phyloP scores from a whole-genome alignment of 805 yeast genomes.

The Lachancea thermotolerans region DNA sequence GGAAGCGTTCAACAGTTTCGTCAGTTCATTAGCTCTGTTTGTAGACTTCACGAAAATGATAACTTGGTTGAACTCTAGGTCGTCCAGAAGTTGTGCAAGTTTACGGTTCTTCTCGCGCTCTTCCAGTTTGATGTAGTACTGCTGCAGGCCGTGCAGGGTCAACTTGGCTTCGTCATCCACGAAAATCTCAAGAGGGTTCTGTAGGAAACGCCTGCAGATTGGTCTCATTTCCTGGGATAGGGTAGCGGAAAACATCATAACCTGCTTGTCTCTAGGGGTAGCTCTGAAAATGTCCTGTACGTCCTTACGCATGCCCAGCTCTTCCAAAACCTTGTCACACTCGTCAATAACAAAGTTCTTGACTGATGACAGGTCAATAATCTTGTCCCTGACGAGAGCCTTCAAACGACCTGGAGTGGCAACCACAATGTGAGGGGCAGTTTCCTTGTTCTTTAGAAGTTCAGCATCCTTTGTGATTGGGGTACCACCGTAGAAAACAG shows the following conservation, averaged over 20 bases:
- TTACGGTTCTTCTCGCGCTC: slow-evolving; percentile 92
- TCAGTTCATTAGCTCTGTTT: slow-evolving; percentile 85
- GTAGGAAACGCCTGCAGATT: slow-evolving; percentile 95
- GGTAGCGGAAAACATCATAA: slow-evolving; percentile 98
- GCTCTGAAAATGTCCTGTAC: slow-evolving; percentile 96
- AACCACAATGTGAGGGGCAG: slow-evolving; percentile 93
- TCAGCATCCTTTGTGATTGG: slow-evolving; percentile 81
- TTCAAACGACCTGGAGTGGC: slow-evolving; percentile 98
- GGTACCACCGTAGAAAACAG: slow-evolving; percentile 95
- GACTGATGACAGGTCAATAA: slow-evolving; percentile 76
- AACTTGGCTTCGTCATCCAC: slow-evolving; percentile 97
- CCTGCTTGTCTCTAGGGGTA: slow-evolving; percentile 97
- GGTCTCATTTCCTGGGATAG: slow-evolving; percentile 91
- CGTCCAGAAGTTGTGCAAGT: slow-evolving; percentile 85
- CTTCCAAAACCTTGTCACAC: slow-evolving; percentile 96
- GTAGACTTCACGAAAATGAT: slow-evolving; percentile 92
- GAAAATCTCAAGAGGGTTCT: slow-evolving; percentile 92
- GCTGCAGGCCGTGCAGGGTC: slow-evolving; percentile 97
- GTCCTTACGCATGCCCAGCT: slow-evolving; percentile 92
- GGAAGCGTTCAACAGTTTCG: slow-evolving; percentile 80
- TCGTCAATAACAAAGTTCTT: slow-evolving; percentile 95
- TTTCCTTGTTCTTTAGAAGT: slow-evolving; percentile 81
- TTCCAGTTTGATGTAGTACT: slow-evolving; percentile 81
- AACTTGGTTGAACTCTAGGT: slow-evolving; percentile 95
- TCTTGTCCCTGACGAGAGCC: slow-evolving; percentile 88